Evolutionary conservation across 352 stramenopile genomes (phyloP), one percentile per base, ranked within the genome.

Genomic region (Globisporangium radiosum): DNA sequence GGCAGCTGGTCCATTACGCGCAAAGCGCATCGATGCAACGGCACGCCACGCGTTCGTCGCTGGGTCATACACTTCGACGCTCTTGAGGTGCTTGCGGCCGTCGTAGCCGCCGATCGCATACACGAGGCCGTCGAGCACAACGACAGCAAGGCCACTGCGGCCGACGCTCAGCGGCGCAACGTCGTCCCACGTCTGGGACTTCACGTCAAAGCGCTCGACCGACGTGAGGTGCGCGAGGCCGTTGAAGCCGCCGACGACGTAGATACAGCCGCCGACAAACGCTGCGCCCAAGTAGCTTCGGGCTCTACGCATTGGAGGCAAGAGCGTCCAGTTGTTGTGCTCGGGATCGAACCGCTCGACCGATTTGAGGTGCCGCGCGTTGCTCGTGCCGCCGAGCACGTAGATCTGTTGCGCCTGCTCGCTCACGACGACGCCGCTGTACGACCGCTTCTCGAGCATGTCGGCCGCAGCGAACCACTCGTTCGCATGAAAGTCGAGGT

Each of bases 91-190:
- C 17, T 77, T 72, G 4, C 69, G 70, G 6, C 81, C 81, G 51
- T 91, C 77, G 61, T 89, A 91, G 0, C 81, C 78, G 11, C 78
- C 81, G 19, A 88, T 76, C n/a, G 81, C 78, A 19, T 81, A 84
- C 42, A 91, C 47, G n/a, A 67, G 57, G 2, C 69, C 75, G 36
- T 79, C 72, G 36, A 80, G 55, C 11, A 72, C 70, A 13, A 76
- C 73, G 4, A 88, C 69, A 2, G 75, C 76, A 13, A 91, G 65
- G 3, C 81, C 81, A 52, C 78, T 89, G 1, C 81, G 78, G 7
- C 73, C 75, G 37, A 76, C 71, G 8, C 69, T 69, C 13, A 91
- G 57, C 5, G 75, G 68, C 14, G 76, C 67, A 42, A 87, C 68
- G 40, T 75, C 59, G 42, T 89, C 75, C 81, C 81, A 91, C 39